Evolutionary conservation across 2,329 filamentous ascomycete genomes (phyloP), one percentile per base, ranked within the genome.

Genomic region (Aureobasidium zeae): DNA sequence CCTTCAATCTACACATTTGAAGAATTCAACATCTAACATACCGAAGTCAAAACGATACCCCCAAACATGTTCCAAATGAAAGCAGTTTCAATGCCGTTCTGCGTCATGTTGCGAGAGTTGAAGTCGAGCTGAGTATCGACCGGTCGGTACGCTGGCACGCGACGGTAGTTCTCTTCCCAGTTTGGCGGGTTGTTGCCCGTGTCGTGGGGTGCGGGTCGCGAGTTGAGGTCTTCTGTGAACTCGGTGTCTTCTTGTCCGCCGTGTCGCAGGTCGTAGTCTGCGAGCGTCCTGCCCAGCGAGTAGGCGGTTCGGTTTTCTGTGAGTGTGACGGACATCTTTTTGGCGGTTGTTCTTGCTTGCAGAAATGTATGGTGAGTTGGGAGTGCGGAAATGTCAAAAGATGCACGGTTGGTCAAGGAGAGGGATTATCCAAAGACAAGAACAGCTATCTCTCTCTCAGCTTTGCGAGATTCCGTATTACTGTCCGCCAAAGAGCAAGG

Each of bases 21-120:
- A 32, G 26, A 11, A 35, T 17, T 24, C 15, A 16, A 11, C 7
- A 3, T 3, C 3, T 5, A n/a, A 25, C 26, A 9, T 49, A 68
- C 64, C 47, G 63, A 64, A 52, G 70, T 65, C 34, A 67, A 52
- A 50, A 59, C 61, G 10, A 69, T 63, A 5, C 67, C 71, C 20
- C 62, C 63, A 48, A 74, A 69, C 71, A 75, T 74, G 0, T 69
- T 56, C 15, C 60, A 55, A 13, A 76, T 61, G 51, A 76, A 74
- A 5, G 59, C 61, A 30, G 57, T 56, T 53, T 75, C 72, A 5
- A 61, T 57, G 1, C 49, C 51, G 51, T 66, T 72, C n/a, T 53
- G 55, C 28, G 67, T 70, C 0, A 63, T 63, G 3, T 67, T 58
- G n/a, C 72, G 54, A 38, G 67, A 56, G 3, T 53, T 57, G 36